Evolutionary conservation across 148 eudicot species (phyloP).

Genomic region (Cornus suecica): DNA sequence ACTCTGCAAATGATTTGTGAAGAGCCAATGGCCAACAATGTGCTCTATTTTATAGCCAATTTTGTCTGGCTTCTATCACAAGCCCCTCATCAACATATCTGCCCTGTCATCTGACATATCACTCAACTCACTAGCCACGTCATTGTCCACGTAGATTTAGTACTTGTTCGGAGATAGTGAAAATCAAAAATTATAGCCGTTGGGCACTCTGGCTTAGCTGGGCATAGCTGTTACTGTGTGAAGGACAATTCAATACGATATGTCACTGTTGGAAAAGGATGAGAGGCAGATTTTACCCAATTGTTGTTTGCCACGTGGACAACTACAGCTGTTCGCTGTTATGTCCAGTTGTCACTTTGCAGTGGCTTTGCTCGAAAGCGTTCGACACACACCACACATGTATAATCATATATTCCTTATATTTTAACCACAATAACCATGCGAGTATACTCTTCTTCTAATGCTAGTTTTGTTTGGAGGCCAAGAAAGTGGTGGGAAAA

Average conservation of each 20-base stretch:
- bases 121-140: not conserved
- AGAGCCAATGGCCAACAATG: not conserved
- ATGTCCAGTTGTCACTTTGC: slow-evolving; percentile 19
- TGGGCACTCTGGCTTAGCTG: slow-evolving; percentile 7
- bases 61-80: slow-evolving; percentile 4
- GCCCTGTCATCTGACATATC: slow-evolving; percentile 8
- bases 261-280: slow-evolving; percentile 15
- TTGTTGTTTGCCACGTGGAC: not conserved
- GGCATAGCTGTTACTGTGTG: slow-evolving; percentile 14
- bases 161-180: not conserved
- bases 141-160: not conserved
- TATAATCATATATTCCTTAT: not conserved
- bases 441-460: too few relatives aligned
- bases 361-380: not conserved
- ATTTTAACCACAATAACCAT: not conserved
- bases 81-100: slow-evolving; percentile 15
- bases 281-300: not conserved
- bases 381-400: too few relatives aligned
- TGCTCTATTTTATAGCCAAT: slow-evolving; percentile 17
- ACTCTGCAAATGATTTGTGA: not conserved
- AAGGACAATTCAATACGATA: slow-evolving; percentile 7
- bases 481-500: too few relatives aligned
- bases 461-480: too few relatives aligned
- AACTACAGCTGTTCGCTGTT: slow-evolving; percentile 11
- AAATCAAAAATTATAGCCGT: slow-evolving; percentile 20